A percentile compares a stretch with the other conserved stretches of the same genome.
phyloP scores from a whole-genome alignment of 768 basidiomycete species.

The Boletus edulis region DNA sequence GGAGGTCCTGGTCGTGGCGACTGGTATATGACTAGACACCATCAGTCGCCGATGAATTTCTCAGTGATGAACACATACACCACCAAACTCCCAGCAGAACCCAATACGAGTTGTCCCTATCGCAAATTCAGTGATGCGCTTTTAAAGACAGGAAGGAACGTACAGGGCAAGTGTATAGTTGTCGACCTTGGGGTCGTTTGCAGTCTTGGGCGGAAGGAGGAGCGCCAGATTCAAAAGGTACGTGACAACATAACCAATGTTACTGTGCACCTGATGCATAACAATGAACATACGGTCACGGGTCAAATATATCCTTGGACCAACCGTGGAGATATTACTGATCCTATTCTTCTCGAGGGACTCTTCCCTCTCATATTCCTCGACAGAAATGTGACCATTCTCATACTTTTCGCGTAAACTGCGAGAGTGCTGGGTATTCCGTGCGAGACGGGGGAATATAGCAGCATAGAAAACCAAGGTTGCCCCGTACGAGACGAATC shows the following conservation, averaged over 20 bases:
- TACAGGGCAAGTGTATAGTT: conserved; percentile 74
- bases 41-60: neutral
- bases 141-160: conserved; percentile 19
- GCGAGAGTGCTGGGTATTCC: conserved; percentile 67
- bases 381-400: conserved; percentile 53
- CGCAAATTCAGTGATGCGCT: conserved; percentile 37
- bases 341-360: conserved; percentile 82
- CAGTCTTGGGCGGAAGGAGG: conserved; percentile 49
- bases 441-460: conserved; percentile 73
- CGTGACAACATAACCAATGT: conserved; percentile 68
- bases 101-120: conserved; percentile 72
- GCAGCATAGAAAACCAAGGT: conserved; percentile 82
- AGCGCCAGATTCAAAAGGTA: conserved; percentile 66
- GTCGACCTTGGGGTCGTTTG: conserved; percentile 57
- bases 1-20: conserved; percentile 78
- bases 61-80: conserved; percentile 50
- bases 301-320: conserved; percentile 5
- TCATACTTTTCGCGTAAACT: conserved; percentile 52
- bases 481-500: conserved; percentile 77
- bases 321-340: conserved; percentile 79
- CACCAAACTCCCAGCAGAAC: conserved; percentile 83
- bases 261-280: conserved; percentile 60
- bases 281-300: neutral
- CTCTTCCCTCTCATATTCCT: conserved; percentile 72
- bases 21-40: conserved; percentile 65